Conservation (phyloP, 345 rosid genomes). For the Pistacia integerrima region DNA sequence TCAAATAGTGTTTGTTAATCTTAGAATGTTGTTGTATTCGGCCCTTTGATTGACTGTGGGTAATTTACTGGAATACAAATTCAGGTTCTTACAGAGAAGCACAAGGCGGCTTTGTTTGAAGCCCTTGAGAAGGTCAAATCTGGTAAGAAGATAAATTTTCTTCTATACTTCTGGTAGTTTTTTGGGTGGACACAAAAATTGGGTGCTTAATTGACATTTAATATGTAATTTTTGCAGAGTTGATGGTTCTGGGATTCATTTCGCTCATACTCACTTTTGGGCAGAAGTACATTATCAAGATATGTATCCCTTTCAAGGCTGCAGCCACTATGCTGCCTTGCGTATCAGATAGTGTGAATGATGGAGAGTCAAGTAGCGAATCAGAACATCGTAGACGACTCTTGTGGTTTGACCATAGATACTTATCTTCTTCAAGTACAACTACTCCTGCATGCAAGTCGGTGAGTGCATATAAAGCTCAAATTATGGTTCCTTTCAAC, state of each 20-base stretch:
- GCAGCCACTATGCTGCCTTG: slow-evolving; percentile 84
- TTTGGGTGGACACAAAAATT: not conserved
- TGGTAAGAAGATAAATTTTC: slow-evolving; percentile 40
- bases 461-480: slow-evolving; percentile 38
- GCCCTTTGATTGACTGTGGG: not conserved
- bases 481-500: not conserved
- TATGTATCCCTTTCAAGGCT: slow-evolving; percentile 62
- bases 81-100: slow-evolving; percentile 80
- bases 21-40: not conserved
- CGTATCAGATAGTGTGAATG: slow-evolving; percentile 11
- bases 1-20: not conserved
- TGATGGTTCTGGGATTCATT: slow-evolving; percentile 94
- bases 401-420: slow-evolving; percentile 59
- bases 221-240: slow-evolving; percentile 57
- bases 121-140: slow-evolving; percentile 90
- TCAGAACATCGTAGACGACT: slow-evolving; percentile 57
- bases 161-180: not conserved
- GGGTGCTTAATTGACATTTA: not conserved
- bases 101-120: slow-evolving; percentile 78
- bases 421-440: slow-evolving; percentile 33
- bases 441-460: slow-evolving; percentile 44
- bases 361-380: slow-evolving; percentile 7
- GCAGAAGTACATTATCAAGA: slow-evolving; percentile 53
- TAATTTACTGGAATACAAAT: slow-evolving; percentile 7
- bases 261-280: slow-evolving; percentile 84